Base-by-base conservation (phyloP, 2,329 filamentous ascomycete genomes). In the Verticillium zaregamsianum region DNA sequence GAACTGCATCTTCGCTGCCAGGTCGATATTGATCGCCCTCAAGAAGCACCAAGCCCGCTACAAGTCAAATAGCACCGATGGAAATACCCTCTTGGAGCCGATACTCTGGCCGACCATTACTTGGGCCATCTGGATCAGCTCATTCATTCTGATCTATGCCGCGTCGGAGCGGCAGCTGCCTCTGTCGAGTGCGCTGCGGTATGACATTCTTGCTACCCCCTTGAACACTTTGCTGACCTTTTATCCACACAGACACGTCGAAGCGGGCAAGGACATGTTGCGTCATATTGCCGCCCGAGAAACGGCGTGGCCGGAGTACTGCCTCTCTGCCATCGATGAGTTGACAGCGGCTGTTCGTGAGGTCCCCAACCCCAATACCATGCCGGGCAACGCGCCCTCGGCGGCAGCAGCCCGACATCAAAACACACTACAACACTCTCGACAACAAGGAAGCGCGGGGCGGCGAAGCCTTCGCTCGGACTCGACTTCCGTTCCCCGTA, bases 71-170 rank as follows among this genome's bases (percentile, higher is more conserved):
- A 66, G 66, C 3, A 60, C 59, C 1, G 45, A 58, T 8, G 64
- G 60, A 2, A 40, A 59, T 1, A 61, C 61, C 5, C 60, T 72
- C 0, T 56, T 49, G 0, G 59, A 66, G 7, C 75, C 78, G 0
- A 68, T 84, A 28, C 68, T 80, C 0, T 83, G 81, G 79, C 80
- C 80, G 3, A 81, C 80, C 0, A 81, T 81, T 45, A 83, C 81
- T 0, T 83, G 81, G 81, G 77, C 77, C 1, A 73, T 80, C 0
- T 84, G 81, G 81, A 83, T 83, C 65, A 82, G 80, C 61, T 79
- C 79, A 1, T 80, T 84, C 45, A 78, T 84, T 23, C 67, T 84
- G 4, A 76, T 82, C 3, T 80, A 82, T 59, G 82, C 81, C 4
- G 80, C 79, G 0, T 79, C 78, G 63, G 78, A 80, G 63, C 73